Evolutionary conservation across 176 grass and related monocot genomes (phyloP).

Genomic region (Rhynchospora tenuis): DNA sequence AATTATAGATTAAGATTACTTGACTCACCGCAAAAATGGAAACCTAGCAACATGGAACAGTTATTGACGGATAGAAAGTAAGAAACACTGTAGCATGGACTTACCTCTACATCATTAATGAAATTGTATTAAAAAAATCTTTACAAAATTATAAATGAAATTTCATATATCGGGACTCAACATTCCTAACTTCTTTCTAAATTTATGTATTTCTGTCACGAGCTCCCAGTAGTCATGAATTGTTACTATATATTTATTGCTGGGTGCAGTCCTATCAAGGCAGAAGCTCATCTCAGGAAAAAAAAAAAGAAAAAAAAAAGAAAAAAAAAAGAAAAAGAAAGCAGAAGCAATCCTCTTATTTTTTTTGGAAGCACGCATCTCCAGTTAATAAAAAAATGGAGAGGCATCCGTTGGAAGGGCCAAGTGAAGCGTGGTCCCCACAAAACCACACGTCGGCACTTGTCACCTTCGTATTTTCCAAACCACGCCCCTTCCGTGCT

Average conservation of each 20-base stretch:
- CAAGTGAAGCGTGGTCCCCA: not conserved
- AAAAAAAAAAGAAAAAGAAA: too few species aligned
- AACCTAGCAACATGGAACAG: not conserved
- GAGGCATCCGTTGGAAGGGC: not conserved
- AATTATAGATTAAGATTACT: not conserved
- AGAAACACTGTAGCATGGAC: not conserved
- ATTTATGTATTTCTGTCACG: not conserved
- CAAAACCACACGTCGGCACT: slow-evolving; percentile 12
- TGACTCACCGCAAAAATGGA: not conserved
- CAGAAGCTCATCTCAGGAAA: too few species aligned
- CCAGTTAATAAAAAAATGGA: not conserved
- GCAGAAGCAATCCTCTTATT: too few species aligned
- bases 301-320: too few species aligned
- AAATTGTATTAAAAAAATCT: not conserved
- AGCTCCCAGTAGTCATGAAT: not conserved
- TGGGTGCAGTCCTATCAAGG: not conserved
- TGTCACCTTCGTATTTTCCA: not conserved
- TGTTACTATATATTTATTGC: not conserved
- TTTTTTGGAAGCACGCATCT: not conserved
- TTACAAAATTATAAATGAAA: not conserved
- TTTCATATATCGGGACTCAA: not conserved
- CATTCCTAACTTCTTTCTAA: not conserved
- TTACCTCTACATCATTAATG: not conserved
- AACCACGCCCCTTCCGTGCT: slow-evolving; percentile 3
- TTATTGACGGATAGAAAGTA: not conserved